A percentile compares a stretch with the other conserved stretches of the same genome.
Evolutionary conservation across 2,329 filamentous ascomycete species (phyloP).

Genomic region (Sarocladiaceae sp.): DNA sequence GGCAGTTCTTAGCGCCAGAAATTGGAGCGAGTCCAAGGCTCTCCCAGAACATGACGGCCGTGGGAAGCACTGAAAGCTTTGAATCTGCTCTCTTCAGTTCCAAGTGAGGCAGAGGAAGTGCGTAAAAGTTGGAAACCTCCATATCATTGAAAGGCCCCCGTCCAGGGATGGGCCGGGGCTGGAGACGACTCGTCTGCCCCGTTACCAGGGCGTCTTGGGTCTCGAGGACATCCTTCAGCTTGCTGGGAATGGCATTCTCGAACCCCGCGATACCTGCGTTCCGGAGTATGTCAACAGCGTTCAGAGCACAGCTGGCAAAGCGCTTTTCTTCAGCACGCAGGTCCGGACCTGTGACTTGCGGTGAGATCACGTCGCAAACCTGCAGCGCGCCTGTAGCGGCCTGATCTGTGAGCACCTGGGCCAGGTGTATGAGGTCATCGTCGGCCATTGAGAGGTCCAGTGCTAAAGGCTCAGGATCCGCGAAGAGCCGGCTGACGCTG

Average conservation of each 20-base stretch:
- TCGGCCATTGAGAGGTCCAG: slow-evolving; percentile 42
- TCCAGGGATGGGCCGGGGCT: slow-evolving; percentile 39
- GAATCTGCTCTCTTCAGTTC: slow-evolving; percentile 65
- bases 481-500: slow-evolving; percentile 49
- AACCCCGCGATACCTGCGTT: slow-evolving; percentile 39
- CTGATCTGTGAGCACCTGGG: slow-evolving; percentile 67
- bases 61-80: slow-evolving; percentile 65
- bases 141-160: slow-evolving; percentile 36
- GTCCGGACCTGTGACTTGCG: no score
- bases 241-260: slow-evolving; percentile 29
- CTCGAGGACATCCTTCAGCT: slow-evolving; percentile 44
- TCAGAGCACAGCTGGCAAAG: slow-evolving; percentile 36
- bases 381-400: slow-evolving; percentile 47
- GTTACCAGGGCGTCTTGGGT: slow-evolving; percentile 50
- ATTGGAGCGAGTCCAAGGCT: slow-evolving; percentile 67
- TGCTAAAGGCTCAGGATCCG: slow-evolving; percentile 49
- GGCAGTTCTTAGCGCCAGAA: slow-evolving; percentile 64
- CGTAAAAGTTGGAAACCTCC: slow-evolving; percentile 49
- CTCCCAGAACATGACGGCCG: slow-evolving; percentile 76
- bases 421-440: slow-evolving; percentile 58
- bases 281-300: slow-evolving; percentile 42
- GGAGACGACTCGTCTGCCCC: slow-evolving; percentile 45
- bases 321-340: slow-evolving; percentile 28
- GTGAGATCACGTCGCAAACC: slow-evolving; percentile 23
- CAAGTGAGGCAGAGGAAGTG: slow-evolving; percentile 62